Evolutionary conservation across 805 yeast genomes (phyloP).

Genomic region (Starmerella vitae): DNA sequence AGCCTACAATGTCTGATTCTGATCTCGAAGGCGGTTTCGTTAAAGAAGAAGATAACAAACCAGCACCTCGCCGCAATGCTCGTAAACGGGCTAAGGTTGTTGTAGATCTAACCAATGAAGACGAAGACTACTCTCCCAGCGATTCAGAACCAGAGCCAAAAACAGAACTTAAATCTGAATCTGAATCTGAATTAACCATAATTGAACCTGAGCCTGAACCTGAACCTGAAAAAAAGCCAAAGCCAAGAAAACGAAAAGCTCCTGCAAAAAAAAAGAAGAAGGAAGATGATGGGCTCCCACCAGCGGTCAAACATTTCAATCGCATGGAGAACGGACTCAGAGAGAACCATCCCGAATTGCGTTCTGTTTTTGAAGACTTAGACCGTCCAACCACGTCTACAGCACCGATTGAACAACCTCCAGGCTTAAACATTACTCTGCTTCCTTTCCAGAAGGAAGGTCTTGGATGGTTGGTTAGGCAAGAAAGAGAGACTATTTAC

Average conservation of each 20-base stretch:
- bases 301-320: slow-evolving; percentile 27
- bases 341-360: slow-evolving; percentile 66
- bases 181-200: neutral
- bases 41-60: neutral
- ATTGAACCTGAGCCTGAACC: neutral
- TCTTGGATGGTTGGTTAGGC: slow-evolving; percentile 70
- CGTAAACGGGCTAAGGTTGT: slow-evolving; percentile 1
- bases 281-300: slow-evolving; percentile 15
- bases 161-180: slow-evolving; percentile 1
- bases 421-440: slow-evolving; percentile 54
- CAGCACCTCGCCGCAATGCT: neutral
- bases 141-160: neutral
- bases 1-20: slow-evolving; percentile 2
- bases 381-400: slow-evolving; percentile 33
- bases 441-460: slow-evolving; percentile 94
- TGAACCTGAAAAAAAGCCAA: neutral
- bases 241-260: neutral
- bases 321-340: slow-evolving; percentile 55
- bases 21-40: slow-evolving; percentile 1
- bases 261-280: slow-evolving; percentile 4
- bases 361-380: slow-evolving; percentile 55
- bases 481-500: slow-evolving; percentile 58
- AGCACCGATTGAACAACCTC: slow-evolving; percentile 44
- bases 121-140: slow-evolving; percentile 4
- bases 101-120: slow-evolving; percentile 3